These are phyloP conservation scores for Hirschfeldia incana DNA, from an alignment of 345 rosid genomes.

Conservation along the genomic window DNA sequence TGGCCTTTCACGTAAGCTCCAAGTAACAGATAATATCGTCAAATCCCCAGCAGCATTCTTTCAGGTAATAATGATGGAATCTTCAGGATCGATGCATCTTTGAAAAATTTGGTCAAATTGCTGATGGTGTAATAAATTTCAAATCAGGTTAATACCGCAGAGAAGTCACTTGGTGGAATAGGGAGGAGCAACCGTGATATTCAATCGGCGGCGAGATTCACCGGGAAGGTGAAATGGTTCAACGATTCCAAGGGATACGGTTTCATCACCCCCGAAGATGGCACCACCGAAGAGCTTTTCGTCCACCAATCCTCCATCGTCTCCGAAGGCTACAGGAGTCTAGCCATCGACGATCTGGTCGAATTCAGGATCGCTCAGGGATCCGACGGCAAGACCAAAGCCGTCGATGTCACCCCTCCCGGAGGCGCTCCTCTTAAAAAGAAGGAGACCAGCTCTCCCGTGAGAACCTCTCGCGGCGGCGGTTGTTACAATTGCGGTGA, in stretches of 20 bases:
- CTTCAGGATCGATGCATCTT: conserved; percentile 3
- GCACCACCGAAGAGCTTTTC: conserved; percentile 61
- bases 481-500: conserved; percentile 42
- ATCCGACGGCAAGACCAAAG: conserved; percentile 44
- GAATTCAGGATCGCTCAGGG: conserved; percentile 44
- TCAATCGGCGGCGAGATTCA: conserved; percentile 43
- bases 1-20: conserved; percentile 84
- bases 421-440: conserved; percentile 39
- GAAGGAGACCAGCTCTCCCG: conserved; percentile 34
- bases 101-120: neutral
- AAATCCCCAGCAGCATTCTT: conserved; percentile 97
- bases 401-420: conserved; percentile 47
- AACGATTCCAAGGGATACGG: conserved; percentile 61
- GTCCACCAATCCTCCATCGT: conserved; percentile 67
- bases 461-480: conserved; percentile 12
- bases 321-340: conserved; percentile 60
- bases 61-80: conserved; percentile 54
- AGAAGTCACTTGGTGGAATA: conserved; percentile 93
- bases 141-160: conserved; percentile 85
- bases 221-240: conserved; percentile 66
- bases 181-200: too few relatives aligned
- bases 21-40: conserved; percentile 63
- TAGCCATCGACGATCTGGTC: conserved; percentile 44
- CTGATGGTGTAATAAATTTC: conserved; percentile 13
- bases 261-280: conserved; percentile 66